Base-by-base conservation (phyloP, 441 rosid genomes). In the Corymbia citriodora region DNA sequence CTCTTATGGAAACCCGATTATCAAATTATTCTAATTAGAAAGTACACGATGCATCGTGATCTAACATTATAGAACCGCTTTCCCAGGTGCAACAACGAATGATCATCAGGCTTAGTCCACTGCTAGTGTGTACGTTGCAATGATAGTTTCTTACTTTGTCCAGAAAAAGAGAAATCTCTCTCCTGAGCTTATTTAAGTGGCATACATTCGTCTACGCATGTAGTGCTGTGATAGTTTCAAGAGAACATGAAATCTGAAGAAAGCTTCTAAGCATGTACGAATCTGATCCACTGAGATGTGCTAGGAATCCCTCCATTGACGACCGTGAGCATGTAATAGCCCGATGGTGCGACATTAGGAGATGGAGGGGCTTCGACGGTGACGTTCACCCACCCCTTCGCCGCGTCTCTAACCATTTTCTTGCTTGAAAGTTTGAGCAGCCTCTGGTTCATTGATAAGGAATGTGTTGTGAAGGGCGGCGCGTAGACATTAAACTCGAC, bases 301-400 rank as follows among this genome's bases (percentile, higher is more conserved):
- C 93, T 90, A 9, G 93, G 94, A 86, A 92, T 92, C 59, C 91
- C 92, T 52, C 87, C 89, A 89, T 92, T 92, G 36, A 92, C 91
- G 57, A 92, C 92, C 23, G 91, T 90, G 8, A 92, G 89, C 91
- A 93, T 86, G 90, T 91, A 93, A 90, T 93, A 93, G 83, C 93
- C 94, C 5, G 92, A 55, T 15, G 92, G 92, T 49, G 92, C 91
- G 40, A 92, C 89, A 13, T 90, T 63, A 33, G 92, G 83, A 33
- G 92, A 91, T 74, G 91, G 92, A 40, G 94, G 94, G 17, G 94
- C 94, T 90, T 92, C 89, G 79, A 92, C 90, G 48, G 82, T 88
- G 23, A 90, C 93, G 14, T 49, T 88, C 85, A 89, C 55, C 90
- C 89, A 86, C n/a, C 92, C 93, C 88, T 54, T 79, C 1, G 85